A percentile compares a stretch with the other conserved stretches of the same genome.
Evolutionary conservation across 495 filamentous ascomycete species (phyloP).

Genomic region (Talaromyces ruber): DNA sequence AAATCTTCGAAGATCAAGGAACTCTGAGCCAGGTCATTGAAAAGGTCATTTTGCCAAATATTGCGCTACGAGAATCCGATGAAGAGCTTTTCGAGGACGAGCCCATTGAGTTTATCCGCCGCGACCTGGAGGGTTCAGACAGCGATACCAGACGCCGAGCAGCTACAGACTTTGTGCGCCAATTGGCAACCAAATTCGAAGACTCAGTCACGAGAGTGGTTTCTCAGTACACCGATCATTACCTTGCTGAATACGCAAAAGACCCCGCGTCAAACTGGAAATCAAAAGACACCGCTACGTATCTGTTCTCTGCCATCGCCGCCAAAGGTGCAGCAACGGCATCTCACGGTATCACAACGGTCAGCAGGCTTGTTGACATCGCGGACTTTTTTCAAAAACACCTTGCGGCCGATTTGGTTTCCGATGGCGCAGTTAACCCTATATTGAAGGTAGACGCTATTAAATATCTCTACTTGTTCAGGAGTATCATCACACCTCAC

Average conservation of each 20-base stretch:
- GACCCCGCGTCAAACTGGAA: conserved; percentile 76
- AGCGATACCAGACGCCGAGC: conserved; percentile 85
- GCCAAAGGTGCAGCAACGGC: conserved; percentile 82
- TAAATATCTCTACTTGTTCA: conserved; percentile 93
- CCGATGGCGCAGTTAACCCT: conserved; percentile 56
- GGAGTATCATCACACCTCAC: conserved; percentile 75
- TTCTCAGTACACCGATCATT: conserved; percentile 71
- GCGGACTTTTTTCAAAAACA: conserved; percentile 88
- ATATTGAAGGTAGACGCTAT: conserved; percentile 96
- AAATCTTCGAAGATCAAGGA: conserved; percentile 71
- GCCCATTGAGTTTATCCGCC: conserved; percentile 95
- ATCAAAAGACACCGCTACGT: conserved; percentile 93
- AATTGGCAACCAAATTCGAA: conserved; percentile 83
- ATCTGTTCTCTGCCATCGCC: conserved; percentile 88
- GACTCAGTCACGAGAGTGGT: conserved; percentile 72
- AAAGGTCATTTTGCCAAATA: conserved; percentile 90
- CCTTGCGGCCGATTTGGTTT: conserved; percentile 73
- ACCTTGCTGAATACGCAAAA: conserved; percentile 58
- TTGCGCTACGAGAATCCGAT: conserved; percentile 82
- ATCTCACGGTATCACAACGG: conserved; percentile 78
- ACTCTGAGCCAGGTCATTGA: conserved; percentile 78
- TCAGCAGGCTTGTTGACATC: conserved; percentile 74
- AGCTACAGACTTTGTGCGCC: conserved; percentile 86
- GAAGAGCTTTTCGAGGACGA: conserved; percentile 97
- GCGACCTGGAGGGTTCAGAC: conserved; percentile 93